Conservation (phyloP, 2,329 filamentous ascomycete species). For the Myriosclerotinia duriaeana region DNA sequence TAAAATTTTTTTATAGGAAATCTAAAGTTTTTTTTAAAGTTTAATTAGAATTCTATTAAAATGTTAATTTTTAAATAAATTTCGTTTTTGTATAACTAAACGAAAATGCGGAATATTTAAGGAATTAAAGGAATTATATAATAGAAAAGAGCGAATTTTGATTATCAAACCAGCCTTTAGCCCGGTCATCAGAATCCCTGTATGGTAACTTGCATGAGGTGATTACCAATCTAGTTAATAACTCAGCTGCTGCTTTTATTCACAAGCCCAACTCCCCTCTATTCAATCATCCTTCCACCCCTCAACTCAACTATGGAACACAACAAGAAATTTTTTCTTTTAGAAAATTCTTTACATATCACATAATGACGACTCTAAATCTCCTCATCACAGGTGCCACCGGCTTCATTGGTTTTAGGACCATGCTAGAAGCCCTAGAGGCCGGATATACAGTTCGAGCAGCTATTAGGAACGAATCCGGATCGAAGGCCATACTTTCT, state of each 20-base stretch:
- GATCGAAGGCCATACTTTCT: not conserved
- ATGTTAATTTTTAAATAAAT: too few relatives aligned
- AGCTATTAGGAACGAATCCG: not conserved
- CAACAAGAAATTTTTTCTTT: not conserved
- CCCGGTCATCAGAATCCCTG: too few relatives aligned
- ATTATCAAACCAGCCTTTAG: too few relatives aligned
- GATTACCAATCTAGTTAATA: not conserved
- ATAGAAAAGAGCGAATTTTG: too few relatives aligned
- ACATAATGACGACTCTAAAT: not conserved
- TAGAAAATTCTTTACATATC: not conserved
- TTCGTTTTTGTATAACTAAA: too few relatives aligned
- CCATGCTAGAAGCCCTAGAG: not conserved
- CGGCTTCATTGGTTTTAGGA: constrained; percentile 7
- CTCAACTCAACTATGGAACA: not conserved
- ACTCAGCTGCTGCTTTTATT: not conserved
- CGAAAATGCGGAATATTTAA: too few relatives aligned
- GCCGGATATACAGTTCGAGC: constrained; percentile 3
- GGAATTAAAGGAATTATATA: too few relatives aligned
- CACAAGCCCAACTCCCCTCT: not conserved
- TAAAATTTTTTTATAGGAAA: too few relatives aligned
- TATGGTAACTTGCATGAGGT: not conserved
- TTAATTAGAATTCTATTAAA: too few relatives aligned
- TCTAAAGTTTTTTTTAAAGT: too few relatives aligned
- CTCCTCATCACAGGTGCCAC: constrained; percentile 12
- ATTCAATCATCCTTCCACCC: not conserved